These are phyloP conservation scores for Marasmius fiardii DNA, from an alignment of 1,284 basidiomycete genomes.

Conservation along the genomic window DNA sequence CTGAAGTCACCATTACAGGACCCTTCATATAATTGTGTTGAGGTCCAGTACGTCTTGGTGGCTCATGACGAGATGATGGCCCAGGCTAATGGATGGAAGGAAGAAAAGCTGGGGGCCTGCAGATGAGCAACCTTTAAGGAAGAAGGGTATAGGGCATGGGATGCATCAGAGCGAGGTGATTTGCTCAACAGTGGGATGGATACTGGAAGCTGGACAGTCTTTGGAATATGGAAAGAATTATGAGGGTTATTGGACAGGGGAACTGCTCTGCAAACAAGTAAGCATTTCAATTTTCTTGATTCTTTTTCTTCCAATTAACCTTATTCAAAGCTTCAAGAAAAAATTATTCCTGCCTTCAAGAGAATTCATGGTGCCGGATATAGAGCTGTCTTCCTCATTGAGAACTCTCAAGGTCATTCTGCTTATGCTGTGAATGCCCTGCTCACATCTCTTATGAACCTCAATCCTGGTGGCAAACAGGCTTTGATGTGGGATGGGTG, in stretches of 20 bases:
- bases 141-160: conserved; percentile 33
- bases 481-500: conserved; percentile 21
- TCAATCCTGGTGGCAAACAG: conserved; percentile 32
- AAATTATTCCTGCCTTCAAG: conserved; percentile 25
- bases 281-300: neutral
- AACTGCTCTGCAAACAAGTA: conserved; percentile 36
- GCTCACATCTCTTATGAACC: conserved; percentile 30
- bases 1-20: conserved; percentile 6
- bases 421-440: conserved; percentile 35
- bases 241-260: conserved; percentile 40
- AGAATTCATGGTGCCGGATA: conserved; percentile 20
- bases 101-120: conserved; percentile 28
- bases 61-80: conserved; percentile 36
- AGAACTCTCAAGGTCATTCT: conserved; percentile 35
- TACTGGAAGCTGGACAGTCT: conserved; percentile 26
- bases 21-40: conserved; percentile 20
- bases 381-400: conserved; percentile 23
- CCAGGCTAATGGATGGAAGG: conserved; percentile 32
- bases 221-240: conserved; percentile 43
- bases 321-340: conserved; percentile 21
- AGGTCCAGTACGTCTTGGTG: conserved; percentile 24
- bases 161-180: conserved; percentile 29
- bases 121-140: conserved; percentile 28
- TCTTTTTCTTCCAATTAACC: conserved; percentile 18
- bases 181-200: conserved; percentile 27